These are phyloP conservation scores for Lipomyces starkeyi DNA, from an alignment of 805 yeast species.

Conservation along the genomic window DNA sequence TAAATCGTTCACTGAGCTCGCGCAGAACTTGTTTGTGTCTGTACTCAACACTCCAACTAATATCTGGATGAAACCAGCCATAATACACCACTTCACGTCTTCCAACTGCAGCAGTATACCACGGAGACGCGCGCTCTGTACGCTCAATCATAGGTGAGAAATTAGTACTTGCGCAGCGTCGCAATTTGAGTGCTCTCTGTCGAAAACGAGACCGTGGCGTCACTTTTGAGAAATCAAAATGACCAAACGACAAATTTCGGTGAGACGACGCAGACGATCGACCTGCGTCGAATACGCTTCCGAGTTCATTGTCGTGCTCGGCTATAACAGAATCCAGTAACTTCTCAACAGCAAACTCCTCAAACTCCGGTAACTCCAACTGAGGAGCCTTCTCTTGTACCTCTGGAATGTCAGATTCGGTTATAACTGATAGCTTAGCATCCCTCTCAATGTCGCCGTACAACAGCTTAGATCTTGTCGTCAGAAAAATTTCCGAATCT, in stretches of 20 bases:
- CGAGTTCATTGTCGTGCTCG: background rate
- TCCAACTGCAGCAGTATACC: background rate
- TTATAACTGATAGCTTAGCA: background rate
- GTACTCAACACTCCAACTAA: background rate
- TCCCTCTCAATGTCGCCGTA: background rate
- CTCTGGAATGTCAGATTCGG: background rate
- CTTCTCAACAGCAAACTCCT: background rate
- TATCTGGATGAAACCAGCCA: background rate
- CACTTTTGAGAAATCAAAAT: background rate
- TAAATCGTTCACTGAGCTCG: background rate
- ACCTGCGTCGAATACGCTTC: background rate
- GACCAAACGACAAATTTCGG: background rate
- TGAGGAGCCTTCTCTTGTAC: background rate
- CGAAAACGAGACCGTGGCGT: background rate
- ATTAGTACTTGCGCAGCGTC: background rate
- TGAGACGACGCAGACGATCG: background rate
- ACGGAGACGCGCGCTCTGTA: background rate
- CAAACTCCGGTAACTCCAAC: background rate
- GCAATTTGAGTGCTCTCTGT: background rate
- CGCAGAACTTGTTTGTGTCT: background rate
- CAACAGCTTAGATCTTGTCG: background rate
- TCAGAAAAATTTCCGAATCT: constrained; percentile 1
- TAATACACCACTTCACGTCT: background rate
- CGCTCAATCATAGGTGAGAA: constrained; percentile 1
- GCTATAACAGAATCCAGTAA: background rate